Conservation (phyloP, 83 land plant species). For the Isoetes engelmannii region DNA sequence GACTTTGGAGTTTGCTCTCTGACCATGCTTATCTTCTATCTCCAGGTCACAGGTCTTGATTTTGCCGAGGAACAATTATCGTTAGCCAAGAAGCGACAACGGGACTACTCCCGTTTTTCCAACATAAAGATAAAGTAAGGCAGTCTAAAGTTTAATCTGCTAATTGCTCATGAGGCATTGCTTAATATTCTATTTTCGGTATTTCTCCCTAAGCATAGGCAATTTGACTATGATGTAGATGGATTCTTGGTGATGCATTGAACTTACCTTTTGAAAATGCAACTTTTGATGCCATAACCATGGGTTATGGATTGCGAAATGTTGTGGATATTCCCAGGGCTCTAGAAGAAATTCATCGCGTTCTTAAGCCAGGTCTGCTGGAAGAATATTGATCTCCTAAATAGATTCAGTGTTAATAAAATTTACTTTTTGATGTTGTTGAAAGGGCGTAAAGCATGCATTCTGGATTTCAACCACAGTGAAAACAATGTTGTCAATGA, state of each 20-base stretch:
- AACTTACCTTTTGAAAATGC: constrained; percentile 57
- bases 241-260: constrained; percentile 88
- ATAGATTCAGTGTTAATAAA: not conserved
- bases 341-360: constrained; percentile 64
- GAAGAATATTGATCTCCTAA: not conserved
- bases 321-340: constrained; percentile 54
- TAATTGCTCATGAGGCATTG: not conserved
- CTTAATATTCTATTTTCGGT: not conserved
- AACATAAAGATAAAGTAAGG: constrained; percentile 58
- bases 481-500: constrained; percentile 14
- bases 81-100: constrained; percentile 56
- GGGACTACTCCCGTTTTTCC: constrained; percentile 23
- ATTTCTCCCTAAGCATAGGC: constrained; percentile 11
- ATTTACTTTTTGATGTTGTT: not conserved
- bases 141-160: constrained; percentile 26
- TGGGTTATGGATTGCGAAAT: constrained; percentile 86
- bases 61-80: constrained; percentile 68
- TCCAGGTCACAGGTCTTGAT: constrained; percentile 77
- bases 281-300: constrained; percentile 79
- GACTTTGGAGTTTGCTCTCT: no score
- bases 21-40: no score
- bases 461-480: constrained; percentile 77
- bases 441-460: constrained; percentile 56
- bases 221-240: constrained; percentile 32
- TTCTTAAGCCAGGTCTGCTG: constrained; percentile 58